phyloP scores from a whole-genome alignment of 495 filamentous ascomycete species.

The Podospora comata region DNA sequence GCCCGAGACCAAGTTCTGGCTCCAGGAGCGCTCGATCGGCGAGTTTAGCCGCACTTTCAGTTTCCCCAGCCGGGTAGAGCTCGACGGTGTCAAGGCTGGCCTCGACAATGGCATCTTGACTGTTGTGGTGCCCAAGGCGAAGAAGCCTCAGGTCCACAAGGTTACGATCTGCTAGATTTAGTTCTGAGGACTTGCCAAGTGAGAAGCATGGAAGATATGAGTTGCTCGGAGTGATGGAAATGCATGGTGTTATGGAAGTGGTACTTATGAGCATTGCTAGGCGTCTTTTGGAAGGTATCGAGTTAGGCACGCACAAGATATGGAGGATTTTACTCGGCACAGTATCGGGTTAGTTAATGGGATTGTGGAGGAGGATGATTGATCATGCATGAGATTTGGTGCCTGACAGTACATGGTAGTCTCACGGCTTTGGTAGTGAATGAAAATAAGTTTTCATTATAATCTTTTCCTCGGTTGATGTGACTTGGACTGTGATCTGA shows the following conservation, averaged over 20 bases:
- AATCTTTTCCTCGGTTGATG: not conserved
- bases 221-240: not conserved
- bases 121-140: conserved; percentile 69
- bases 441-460: not conserved
- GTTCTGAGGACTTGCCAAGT: not conserved
- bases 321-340: not conserved
- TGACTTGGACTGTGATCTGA: not conserved
- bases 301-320: not conserved
- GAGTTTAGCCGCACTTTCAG: conserved; percentile 72
- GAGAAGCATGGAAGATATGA: not conserved
- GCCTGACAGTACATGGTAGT: not conserved
- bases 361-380: not conserved
- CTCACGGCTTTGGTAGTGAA: not conserved
- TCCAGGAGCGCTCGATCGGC: conserved; percentile 71
- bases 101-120: conserved; percentile 55
- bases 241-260: not conserved
- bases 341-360: not conserved
- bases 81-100: conserved; percentile 68
- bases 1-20: conserved; percentile 63
- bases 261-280: not conserved
- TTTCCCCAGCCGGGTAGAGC: conserved; percentile 69
- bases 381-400: not conserved
- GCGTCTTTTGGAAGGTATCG: not conserved
- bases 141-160: conserved; percentile 18
- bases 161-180: conserved; percentile 12